Percentiles rank a stretch among this genome's conserved stretches.
Conservation (phyloP, 257 asterid species). For the Gentiana straminea region DNA sequence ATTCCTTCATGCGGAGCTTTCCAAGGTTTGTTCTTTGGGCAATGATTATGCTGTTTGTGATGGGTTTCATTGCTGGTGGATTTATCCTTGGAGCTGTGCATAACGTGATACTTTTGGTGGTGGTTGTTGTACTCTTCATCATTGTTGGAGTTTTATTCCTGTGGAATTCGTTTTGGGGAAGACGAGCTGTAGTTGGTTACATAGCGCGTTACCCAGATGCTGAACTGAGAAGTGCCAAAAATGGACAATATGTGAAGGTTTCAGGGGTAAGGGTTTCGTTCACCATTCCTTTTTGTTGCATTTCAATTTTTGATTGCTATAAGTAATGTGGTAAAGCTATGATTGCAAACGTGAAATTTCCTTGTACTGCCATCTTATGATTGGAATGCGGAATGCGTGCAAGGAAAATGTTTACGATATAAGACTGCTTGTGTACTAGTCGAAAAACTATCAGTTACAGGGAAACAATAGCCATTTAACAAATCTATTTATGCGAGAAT, state of each 20-base stretch:
- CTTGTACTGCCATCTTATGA: too few relatives aligned
- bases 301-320: neutral
- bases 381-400: too few relatives aligned
- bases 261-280: conserved; percentile 60
- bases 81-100: conserved; percentile 78
- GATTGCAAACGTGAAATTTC: too few relatives aligned
- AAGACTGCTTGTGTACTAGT: too few relatives aligned
- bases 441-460: too few relatives aligned
- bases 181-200: conserved; percentile 49
- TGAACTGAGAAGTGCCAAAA: conserved; percentile 69
- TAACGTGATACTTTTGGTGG: conserved; percentile 56
- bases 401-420: too few relatives aligned
- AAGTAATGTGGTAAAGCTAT: too few relatives aligned
- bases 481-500: too few relatives aligned
- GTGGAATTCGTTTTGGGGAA: conserved; percentile 81
- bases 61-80: conserved; percentile 91
- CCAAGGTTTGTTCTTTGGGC: conserved; percentile 68
- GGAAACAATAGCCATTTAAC: too few relatives aligned
- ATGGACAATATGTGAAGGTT: conserved; percentile 84
- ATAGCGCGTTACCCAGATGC: conserved; percentile 65
- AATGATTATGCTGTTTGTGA: conserved; percentile 55
- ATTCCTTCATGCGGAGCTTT: conserved; percentile 56
- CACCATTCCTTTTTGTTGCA: neutral
- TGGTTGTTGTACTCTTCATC: conserved; percentile 40
- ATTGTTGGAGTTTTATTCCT: conserved; percentile 39